These are phyloP conservation scores for Amoeboaphelidium protococcarum DNA, from an alignment of 371 early-diverging fungal genomes.

Conservation along the genomic window DNA sequence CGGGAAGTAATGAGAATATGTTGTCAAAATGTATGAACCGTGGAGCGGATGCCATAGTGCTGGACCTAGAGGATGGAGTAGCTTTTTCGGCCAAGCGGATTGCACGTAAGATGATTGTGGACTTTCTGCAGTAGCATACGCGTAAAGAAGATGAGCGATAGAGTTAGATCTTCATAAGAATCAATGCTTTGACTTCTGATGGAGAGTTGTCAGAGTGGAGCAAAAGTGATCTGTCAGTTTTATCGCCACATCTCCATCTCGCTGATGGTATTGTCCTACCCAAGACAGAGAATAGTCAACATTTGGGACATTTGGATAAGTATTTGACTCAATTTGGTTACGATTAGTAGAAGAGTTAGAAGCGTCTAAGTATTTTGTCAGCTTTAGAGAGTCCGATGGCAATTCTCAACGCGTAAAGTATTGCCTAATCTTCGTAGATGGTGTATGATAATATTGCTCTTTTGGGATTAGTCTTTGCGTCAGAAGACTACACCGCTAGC, in stretches of 20 bases:
- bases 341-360: background rate
- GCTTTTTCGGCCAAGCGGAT: constrained; percentile 34
- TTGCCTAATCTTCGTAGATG: no score
- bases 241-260: background rate
- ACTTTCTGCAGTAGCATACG: background rate
- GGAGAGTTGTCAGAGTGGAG: constrained; percentile 28
- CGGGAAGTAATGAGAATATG: no score
- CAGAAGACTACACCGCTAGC: constrained; percentile 84
- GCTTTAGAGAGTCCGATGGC: constrained; percentile 1
- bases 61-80: constrained; percentile 78
- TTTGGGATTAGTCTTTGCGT: constrained; percentile 39
- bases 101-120: constrained; percentile 1
- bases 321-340: background rate
- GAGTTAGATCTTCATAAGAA: no score
- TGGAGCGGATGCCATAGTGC: constrained; percentile 41
- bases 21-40: background rate
- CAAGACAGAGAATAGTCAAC: background rate
- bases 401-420: no score
- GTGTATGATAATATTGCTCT: no score
- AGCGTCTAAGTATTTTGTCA: background rate
- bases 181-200: constrained; percentile 37
- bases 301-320: constrained; percentile 37
- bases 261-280: background rate
- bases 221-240: background rate
- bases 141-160: background rate